A percentile compares a stretch with the other conserved stretches of the same genome.
Evolutionary conservation across 2,329 filamentous ascomycete species (phyloP).

Genomic region (Pestalotiopsis sp.): DNA sequence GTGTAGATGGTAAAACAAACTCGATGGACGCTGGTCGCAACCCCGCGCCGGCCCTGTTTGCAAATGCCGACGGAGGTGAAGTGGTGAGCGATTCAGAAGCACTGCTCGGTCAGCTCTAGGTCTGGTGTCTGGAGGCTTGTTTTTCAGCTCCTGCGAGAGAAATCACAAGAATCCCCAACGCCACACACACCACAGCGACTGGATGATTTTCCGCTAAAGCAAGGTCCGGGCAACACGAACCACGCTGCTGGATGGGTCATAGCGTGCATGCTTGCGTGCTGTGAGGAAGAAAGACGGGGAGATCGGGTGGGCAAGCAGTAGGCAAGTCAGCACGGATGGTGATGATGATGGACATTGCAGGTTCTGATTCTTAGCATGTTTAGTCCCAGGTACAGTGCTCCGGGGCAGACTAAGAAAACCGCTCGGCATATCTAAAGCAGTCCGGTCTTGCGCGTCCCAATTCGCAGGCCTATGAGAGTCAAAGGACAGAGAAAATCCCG

Average conservation of each 20-base stretch:
- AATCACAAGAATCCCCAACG: neutral
- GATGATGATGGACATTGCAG: slow-evolving; percentile 11
- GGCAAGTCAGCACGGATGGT: slow-evolving; percentile 10
- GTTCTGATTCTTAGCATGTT: neutral
- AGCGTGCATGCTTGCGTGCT: slow-evolving; percentile 1
- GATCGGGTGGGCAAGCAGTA: neutral
- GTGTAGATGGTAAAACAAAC: neutral
- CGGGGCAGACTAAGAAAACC: neutral
- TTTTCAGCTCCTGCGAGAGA: neutral
- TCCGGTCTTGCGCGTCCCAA: neutral
- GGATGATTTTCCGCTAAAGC: slow-evolving; percentile 8
- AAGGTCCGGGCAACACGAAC: neutral
- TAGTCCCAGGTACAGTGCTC: neutral
- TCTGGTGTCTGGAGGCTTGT: neutral
- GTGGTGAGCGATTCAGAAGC: neutral
- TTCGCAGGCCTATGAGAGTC: neutral
- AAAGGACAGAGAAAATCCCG: neutral
- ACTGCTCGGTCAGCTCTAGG: neutral
- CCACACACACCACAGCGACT: neutral
- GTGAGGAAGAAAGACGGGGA: neutral
- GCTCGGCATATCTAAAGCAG: neutral
- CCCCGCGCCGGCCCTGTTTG: neutral
- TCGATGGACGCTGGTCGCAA: neutral
- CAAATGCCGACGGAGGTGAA: neutral
- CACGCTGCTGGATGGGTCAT: slow-evolving; percentile 8